Evolutionary conservation across 176 grass and related monocot species (phyloP).

Genomic region (Tillandsia leiboldiana): DNA sequence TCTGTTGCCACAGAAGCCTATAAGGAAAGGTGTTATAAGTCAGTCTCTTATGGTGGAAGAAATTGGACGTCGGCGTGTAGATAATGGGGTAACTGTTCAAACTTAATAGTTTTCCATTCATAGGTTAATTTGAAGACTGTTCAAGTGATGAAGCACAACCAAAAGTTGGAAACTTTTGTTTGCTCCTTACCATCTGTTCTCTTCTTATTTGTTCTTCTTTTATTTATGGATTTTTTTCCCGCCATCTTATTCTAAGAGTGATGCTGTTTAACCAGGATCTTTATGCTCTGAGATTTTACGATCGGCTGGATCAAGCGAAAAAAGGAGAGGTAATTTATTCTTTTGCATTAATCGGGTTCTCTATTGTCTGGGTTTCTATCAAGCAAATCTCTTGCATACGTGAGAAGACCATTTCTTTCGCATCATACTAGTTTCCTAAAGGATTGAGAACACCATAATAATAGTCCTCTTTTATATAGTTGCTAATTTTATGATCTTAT

Average conservation of each 20-base stretch:
- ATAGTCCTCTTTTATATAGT: no score
- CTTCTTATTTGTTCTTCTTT: background rate
- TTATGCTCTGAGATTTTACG: conserved; percentile 67
- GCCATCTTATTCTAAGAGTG: conserved; percentile 4
- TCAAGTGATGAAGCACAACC: background rate
- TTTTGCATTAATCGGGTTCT: background rate
- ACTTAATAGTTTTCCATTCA: conserved; percentile 20
- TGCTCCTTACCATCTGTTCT: background rate
- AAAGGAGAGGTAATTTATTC: conserved; percentile 75
- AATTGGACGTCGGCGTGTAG: conserved; percentile 41
- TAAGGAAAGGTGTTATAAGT: conserved; percentile 60
- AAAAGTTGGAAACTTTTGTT: background rate
- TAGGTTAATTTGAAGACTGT: background rate
- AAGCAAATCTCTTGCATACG: no score
- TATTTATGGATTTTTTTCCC: background rate
- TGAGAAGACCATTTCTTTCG: no score
- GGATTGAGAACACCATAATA: no score
- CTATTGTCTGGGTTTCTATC: background rate
- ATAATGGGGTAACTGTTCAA: conserved; percentile 35
- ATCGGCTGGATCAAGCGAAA: conserved; percentile 66
- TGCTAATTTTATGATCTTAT: no score
- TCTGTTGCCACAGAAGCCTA: conserved; percentile 55
- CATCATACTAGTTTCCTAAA: no score
- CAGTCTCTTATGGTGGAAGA: conserved; percentile 70
- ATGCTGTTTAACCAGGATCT: conserved; percentile 42